Evolutionary conservation across 2,329 filamentous ascomycete species (phyloP).

Genomic region (Capronia epimyces): DNA sequence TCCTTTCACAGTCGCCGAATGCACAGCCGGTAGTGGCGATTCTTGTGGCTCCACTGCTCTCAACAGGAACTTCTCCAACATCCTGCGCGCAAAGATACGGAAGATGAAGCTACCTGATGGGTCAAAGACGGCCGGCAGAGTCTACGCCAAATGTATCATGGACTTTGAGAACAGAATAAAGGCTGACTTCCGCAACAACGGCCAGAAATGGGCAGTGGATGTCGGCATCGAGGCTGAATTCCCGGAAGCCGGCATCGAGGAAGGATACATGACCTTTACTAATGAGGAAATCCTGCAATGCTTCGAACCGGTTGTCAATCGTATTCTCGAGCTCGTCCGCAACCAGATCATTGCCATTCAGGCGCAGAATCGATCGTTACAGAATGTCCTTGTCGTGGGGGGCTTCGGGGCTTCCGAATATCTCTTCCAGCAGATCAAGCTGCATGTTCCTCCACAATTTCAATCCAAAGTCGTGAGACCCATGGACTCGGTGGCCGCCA

Average conservation of each 20-base stretch:
- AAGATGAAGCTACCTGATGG: conserved; percentile 99
- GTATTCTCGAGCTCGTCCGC: conserved; percentile 88
- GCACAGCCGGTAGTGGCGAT: conserved; percentile 93
- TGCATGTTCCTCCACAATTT: conserved; percentile 96
- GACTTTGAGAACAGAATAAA: conserved; percentile 99
- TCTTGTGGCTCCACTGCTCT: conserved; percentile 97
- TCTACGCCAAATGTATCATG: conserved; percentile 99
- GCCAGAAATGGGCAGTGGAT: conserved; percentile 98
- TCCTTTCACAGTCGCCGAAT: conserved; percentile 94
- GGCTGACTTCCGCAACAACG: conserved; percentile 98
- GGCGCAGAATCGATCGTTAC: conserved; percentile 85
- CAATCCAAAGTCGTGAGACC: conserved; percentile 96
- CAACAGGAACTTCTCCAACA: conserved; percentile 98
- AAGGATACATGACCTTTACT: conserved; percentile 99
- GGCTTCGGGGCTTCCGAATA: conserved; percentile 98
- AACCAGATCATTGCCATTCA: conserved; percentile 99
- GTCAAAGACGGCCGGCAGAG: conserved; percentile 93
- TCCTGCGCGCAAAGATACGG: conserved; percentile 91
- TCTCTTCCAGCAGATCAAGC: conserved; percentile 98
- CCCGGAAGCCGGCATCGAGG: conserved; percentile 94
- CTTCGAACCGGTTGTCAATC: conserved; percentile 96
- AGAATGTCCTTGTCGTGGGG: conserved; percentile 95
- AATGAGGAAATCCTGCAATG: conserved; percentile 99
- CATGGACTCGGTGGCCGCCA: conserved; percentile 97
- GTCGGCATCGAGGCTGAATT: conserved; percentile 98